A percentile compares a stretch with the other conserved stretches of the same genome.
phyloP scores from a whole-genome alignment of 2,329 filamentous ascomycete genomes.

The Pseudogymnoascus sp. region DNA sequence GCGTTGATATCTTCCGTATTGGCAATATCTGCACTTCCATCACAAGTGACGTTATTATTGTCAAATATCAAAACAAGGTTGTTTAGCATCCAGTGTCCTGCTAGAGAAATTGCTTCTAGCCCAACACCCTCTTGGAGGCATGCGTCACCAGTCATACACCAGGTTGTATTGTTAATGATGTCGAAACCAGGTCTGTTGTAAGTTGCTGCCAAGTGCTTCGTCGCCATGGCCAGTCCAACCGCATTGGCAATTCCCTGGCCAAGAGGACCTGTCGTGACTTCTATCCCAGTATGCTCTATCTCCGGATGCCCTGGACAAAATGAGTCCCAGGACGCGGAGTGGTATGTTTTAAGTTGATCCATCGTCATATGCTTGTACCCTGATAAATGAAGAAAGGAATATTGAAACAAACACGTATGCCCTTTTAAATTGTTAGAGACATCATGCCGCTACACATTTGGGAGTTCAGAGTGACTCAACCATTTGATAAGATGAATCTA shows the following conservation, averaged over 20 bases:
- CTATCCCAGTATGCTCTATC: slow-evolving; percentile 15
- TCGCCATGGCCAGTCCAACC: slow-evolving; percentile 33
- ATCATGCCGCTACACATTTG: too few species aligned
- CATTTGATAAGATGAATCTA: not conserved
- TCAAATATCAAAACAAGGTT: slow-evolving; percentile 40
- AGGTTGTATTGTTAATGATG: slow-evolving; percentile 35
- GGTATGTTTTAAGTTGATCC: not conserved
- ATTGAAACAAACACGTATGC: not conserved
- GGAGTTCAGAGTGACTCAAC: not conserved
- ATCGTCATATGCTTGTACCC: not conserved
- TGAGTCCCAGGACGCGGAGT: not conserved
- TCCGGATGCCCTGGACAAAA: not conserved
- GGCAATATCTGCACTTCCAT: slow-evolving; percentile 35
- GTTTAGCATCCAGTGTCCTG: slow-evolving; percentile 32
- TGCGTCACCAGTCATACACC: slow-evolving; percentile 38
- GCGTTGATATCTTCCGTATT: slow-evolving; percentile 39
- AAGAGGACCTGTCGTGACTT: slow-evolving; percentile 43
- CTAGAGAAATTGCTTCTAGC: slow-evolving; percentile 36
- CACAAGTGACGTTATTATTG: slow-evolving; percentile 40
- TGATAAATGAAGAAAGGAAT: not conserved
- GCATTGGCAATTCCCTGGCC: slow-evolving; percentile 25
- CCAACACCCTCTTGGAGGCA: slow-evolving; percentile 40
- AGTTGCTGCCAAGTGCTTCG: slow-evolving; percentile 35
- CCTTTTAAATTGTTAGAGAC: not conserved
- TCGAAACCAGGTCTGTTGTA: slow-evolving; percentile 35